phyloP scores from a whole-genome alignment of 2,329 filamentous ascomycete genomes.

The Atkinsonella hypoxylon region DNA sequence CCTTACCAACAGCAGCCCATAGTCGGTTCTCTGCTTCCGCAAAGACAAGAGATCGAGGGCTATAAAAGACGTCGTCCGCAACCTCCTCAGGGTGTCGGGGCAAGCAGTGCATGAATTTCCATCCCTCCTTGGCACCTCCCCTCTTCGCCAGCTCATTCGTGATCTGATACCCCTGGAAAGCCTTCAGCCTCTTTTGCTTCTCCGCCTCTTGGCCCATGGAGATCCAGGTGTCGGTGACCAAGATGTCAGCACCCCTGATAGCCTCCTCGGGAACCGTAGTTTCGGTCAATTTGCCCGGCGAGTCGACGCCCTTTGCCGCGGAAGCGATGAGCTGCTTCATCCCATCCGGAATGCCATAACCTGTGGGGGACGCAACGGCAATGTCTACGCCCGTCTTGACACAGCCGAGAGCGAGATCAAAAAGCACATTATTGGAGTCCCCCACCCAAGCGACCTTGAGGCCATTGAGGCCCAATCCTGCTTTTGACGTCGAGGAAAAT shows the following conservation, averaged over 20 bases:
- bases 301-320: slow-evolving; percentile 43
- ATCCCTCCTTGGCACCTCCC: slow-evolving; percentile 75
- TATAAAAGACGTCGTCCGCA: slow-evolving; percentile 88
- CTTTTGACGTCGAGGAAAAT: slow-evolving; percentile 41
- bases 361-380: slow-evolving; percentile 72
- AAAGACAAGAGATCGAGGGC: slow-evolving; percentile 75
- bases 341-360: slow-evolving; percentile 65
- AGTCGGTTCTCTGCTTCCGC: slow-evolving; percentile 88
- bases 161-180: slow-evolving; percentile 82
- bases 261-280: slow-evolving; percentile 75
- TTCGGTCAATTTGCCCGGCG: slow-evolving; percentile 57
- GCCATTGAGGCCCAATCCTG: slow-evolving; percentile 58
- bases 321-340: slow-evolving; percentile 65
- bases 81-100: slow-evolving; percentile 91
- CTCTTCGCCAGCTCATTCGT: slow-evolving; percentile 72
- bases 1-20: slow-evolving; percentile 72
- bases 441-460: slow-evolving; percentile 93
- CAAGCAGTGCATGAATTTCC: slow-evolving; percentile 98
- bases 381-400: slow-evolving; percentile 81
- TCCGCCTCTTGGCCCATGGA: slow-evolving; percentile 97
- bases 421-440: slow-evolving; percentile 94
- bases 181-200: slow-evolving; percentile 60
- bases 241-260: slow-evolving; percentile 72
- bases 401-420: slow-evolving; percentile 80
- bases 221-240: slow-evolving; percentile 97